Conservation (phyloP, 192 early-diverging fungal genomes). For the Umbelopsis vinacea region DNA sequence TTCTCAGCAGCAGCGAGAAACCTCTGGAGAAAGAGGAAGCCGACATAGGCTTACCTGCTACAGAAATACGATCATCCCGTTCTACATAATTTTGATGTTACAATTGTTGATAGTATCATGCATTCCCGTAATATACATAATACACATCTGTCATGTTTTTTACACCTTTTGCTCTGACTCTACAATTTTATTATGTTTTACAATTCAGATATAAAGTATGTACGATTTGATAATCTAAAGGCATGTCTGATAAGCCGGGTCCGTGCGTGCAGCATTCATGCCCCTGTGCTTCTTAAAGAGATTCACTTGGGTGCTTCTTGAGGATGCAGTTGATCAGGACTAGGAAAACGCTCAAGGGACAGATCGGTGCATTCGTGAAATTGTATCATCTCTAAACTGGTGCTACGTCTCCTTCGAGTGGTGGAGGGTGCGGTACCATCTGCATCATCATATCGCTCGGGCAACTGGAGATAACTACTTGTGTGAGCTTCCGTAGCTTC, state of each 20-base stretch:
- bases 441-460: background rate
- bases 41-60: background rate
- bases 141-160: background rate
- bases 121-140: background rate
- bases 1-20: background rate
- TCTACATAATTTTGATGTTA: background rate
- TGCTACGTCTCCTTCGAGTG: conserved; percentile 5
- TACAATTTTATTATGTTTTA: conserved; percentile 2
- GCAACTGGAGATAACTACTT: conserved; percentile 13
- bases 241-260: too few relatives aligned
- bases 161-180: background rate
- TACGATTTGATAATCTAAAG: background rate
- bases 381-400: conserved; percentile 7
- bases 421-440: background rate
- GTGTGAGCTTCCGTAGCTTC: background rate
- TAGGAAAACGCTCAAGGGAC: background rate
- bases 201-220: background rate
- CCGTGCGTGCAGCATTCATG: background rate
- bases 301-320: background rate
- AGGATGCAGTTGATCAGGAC: background rate
- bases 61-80: background rate
- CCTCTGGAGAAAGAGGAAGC: background rate
- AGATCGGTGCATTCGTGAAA: background rate
- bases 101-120: too few relatives aligned
- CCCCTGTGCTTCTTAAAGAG: background rate